A percentile compares a stretch with the other conserved stretches of the same genome.
Evolutionary conservation across 306 rosid species (phyloP).

Genomic region (Dryas drummondii): DNA sequence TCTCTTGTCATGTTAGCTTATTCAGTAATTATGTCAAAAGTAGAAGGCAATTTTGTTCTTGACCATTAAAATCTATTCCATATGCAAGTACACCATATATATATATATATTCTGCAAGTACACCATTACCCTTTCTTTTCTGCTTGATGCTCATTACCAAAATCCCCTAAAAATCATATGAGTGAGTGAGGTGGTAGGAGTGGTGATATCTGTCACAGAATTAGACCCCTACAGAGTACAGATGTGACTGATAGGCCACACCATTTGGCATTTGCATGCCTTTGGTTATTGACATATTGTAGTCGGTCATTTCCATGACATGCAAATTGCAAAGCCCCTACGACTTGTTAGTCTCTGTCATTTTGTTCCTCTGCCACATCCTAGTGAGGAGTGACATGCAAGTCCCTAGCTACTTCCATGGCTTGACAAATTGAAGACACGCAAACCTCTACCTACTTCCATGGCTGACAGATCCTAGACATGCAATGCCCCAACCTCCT

Average conservation of each 20-base stretch:
- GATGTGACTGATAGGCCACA: not conserved
- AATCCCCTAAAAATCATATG: not conserved
- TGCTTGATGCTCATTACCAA: not conserved
- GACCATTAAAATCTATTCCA: not conserved
- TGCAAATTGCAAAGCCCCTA: not conserved
- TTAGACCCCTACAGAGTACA: slow-evolving; percentile 11
- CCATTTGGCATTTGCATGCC: not conserved
- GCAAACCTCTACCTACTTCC: no score
- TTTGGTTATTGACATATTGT: not conserved
- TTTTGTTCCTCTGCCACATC: slow-evolving; percentile 9
- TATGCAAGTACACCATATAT: not conserved
- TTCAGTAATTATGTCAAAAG: slow-evolving; percentile 1
- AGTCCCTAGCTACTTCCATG: no score
- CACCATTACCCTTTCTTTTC: no score
- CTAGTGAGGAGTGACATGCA: not conserved
- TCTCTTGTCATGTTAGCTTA: not conserved
- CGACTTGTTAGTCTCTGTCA: slow-evolving; percentile 11
- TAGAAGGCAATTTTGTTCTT: not conserved
- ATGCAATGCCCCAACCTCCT: no score
- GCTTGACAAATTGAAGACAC: no score
- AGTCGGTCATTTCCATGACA: slow-evolving; percentile 2
- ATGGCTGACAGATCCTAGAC: no score
- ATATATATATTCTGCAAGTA: no score
- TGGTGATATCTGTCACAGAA: not conserved
- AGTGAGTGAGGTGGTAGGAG: not conserved